A percentile compares a stretch with the other conserved stretches of the same genome.
Evolutionary conservation across 495 filamentous ascomycete genomes (phyloP).

Genomic region (Cenococcum geophilum): DNA sequence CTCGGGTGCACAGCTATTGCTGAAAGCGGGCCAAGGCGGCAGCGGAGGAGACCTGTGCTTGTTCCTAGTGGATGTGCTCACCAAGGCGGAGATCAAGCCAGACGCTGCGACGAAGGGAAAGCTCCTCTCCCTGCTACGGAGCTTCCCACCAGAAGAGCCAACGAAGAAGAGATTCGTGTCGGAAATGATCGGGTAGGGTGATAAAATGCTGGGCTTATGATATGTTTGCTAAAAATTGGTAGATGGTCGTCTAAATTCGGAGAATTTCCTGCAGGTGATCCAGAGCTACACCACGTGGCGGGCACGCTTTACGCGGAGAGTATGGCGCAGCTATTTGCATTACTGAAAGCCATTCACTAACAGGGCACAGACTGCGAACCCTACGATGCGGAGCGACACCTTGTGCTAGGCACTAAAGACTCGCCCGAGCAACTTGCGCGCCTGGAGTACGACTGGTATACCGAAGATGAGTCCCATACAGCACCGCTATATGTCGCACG

Average conservation of each 20-base stretch:
- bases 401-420: conserved; percentile 83
- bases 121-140: conserved; percentile 59
- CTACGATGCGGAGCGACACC: conserved; percentile 88
- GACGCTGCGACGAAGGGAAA: conserved; percentile 59
- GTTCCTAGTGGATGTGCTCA: conserved; percentile 80
- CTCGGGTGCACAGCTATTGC: conserved; percentile 73
- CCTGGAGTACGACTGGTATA: conserved; percentile 93
- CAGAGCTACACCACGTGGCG: conserved; percentile 89
- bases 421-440: conserved; percentile 71
- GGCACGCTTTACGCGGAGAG: conserved; percentile 81
- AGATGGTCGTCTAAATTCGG: conserved; percentile 82
- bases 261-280: conserved; percentile 85
- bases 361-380: conserved; percentile 63
- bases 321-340: conserved; percentile 25
- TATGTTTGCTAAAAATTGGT: not conserved
- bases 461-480: conserved; percentile 76
- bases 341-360: conserved; percentile 16
- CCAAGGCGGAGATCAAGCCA: conserved; percentile 69
- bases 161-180: conserved; percentile 85
- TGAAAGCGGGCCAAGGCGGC: conserved; percentile 83
- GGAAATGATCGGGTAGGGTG: conserved; percentile 69
- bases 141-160: conserved; percentile 78
- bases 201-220: not conserved
- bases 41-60: conserved; percentile 87
- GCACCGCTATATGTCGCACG: conserved; percentile 85